Percentiles rank a stretch among this genome's conserved stretches.
Evolutionary conservation across 768 basidiomycete species (phyloP).

Genomic region (Paxillus ammoniavirescens): DNA sequence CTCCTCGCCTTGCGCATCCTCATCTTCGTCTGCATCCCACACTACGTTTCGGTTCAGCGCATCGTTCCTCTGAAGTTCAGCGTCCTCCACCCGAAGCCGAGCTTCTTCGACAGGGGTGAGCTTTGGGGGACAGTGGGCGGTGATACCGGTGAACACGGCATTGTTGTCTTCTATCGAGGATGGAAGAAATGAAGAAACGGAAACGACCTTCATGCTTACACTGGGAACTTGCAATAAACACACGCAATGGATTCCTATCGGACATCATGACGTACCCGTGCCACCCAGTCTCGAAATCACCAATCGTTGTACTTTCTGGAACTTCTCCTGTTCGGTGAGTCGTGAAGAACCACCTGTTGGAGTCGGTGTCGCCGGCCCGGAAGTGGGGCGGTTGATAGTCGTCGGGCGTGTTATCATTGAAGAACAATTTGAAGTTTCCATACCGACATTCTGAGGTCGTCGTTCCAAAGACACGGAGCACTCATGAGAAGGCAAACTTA

Average conservation of each 20-base stretch:
- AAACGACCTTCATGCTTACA: constrained; percentile 68
- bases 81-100: constrained; percentile 48
- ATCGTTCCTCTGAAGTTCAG: constrained; percentile 59
- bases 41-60: constrained; percentile 60
- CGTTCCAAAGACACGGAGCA: not conserved
- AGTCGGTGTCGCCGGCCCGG: constrained; percentile 64
- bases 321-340: constrained; percentile 71
- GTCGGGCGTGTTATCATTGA: constrained; percentile 72
- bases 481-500: constrained; percentile 34
- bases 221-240: constrained; percentile 33
- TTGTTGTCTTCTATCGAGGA: constrained; percentile 57
- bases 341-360: constrained; percentile 78
- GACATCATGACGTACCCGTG: constrained; percentile 52
- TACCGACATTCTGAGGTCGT: constrained; percentile 62
- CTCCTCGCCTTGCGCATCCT: constrained; percentile 61
- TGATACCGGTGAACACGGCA: constrained; percentile 52
- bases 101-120: constrained; percentile 63
- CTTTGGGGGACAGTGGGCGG: constrained; percentile 31
- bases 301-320: constrained; percentile 72
- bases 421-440: constrained; percentile 88
- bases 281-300: constrained; percentile 66
- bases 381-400: constrained; percentile 88
- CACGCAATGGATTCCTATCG: not conserved
- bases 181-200: constrained; percentile 73
- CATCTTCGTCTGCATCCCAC: constrained; percentile 60